Conservation (phyloP, 164 flowering plant species). For the Buxus sempervirens region DNA sequence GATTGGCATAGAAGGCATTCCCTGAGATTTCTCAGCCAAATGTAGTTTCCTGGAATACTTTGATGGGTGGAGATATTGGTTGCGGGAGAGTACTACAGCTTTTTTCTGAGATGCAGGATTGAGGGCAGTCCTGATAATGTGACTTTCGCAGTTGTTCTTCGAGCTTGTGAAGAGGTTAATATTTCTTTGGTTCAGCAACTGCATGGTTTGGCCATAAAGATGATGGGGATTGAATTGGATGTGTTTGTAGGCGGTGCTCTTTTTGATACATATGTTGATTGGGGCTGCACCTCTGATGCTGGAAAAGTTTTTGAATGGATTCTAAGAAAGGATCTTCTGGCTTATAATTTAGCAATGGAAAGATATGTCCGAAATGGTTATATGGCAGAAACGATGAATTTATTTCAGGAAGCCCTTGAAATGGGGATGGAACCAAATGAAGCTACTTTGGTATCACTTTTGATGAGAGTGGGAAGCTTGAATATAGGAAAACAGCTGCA, state of each 20-base stretch:
- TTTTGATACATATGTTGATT: slow-evolving; percentile 17
- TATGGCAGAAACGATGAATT: slow-evolving; percentile 12
- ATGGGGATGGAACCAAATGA: slow-evolving; percentile 21
- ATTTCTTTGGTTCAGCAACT: slow-evolving; percentile 17
- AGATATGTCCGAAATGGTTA: slow-evolving; percentile 14
- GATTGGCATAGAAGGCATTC: slow-evolving; percentile 17
- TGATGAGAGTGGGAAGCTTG: slow-evolving; percentile 9
- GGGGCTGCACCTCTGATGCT: slow-evolving; percentile 16
- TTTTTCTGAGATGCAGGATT: slow-evolving; percentile 16
- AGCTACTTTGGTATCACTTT: slow-evolving; percentile 22
- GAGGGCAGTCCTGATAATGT: slow-evolving; percentile 24
- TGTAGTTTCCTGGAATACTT: slow-evolving; percentile 30
- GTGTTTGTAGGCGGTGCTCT: slow-evolving; percentile 27
- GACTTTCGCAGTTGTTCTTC: slow-evolving; percentile 24
- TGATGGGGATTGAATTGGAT: slow-evolving; percentile 14
- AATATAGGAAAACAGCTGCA: slow-evolving; percentile 25
- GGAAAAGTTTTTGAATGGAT: slow-evolving; percentile 16
- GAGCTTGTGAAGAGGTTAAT: slow-evolving; percentile 16
- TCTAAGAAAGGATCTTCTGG: slow-evolving; percentile 17
- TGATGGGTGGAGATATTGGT: slow-evolving; percentile 21
- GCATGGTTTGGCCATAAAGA: slow-evolving; percentile 21
- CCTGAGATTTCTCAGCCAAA: slow-evolving; percentile 14
- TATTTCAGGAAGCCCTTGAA: slow-evolving; percentile 22
- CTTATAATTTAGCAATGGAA: slow-evolving; percentile 27
- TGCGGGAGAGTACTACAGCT: slow-evolving; percentile 12